Base-by-base conservation (phyloP, 2,329 filamentous ascomycete genomes). In the Capronia coronata region DNA sequence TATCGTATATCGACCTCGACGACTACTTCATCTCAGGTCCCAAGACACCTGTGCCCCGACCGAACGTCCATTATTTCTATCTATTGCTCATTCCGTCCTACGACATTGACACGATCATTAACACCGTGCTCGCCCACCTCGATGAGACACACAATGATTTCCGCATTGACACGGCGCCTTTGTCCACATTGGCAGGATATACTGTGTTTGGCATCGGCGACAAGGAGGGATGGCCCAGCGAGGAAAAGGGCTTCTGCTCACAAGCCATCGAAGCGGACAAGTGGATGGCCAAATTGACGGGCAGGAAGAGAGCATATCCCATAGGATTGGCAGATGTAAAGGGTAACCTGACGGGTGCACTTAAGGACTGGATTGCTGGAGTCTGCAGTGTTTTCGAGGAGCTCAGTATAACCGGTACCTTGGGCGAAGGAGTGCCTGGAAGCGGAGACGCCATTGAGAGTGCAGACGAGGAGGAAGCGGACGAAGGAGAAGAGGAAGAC, bases 261-360 rank as follows among this genome's bases (percentile, higher is more conserved):
- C 91, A 97, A 65, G 91, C 91, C 1, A 86, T 84, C 62, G 84
- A 95, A 59, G 75, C 94, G 2, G 91, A 98, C 65, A 89, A 82
- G 65, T 97, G 93, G 91, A 87, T 98, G 86, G 89, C 91, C n/a
- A 94, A 89, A 64, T 70, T 98, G 62, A 95, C 90, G 0, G 84
- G 80, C 1, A 79, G 84, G 54, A 95, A 91, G 70, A 77, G 90
- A 63, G 90, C 88, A 1, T 97, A 85, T 61, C 91, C 91, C 0
- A 73, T 97, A 5, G 93, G 93, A 3, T 83, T 91, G 75, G 88
- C 86, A 2, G 89, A 97, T 67, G 79, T 86, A 49, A 94, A 89
- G 68, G 75, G 70, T n/a, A 85, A 93, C 64, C 79, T 82, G 16
- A 71, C 74, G 16, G 68, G 77, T 42, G 75, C 85, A 21, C 67